Conservation (phyloP, 169 alveolate species). For the Eimeria necatrix region DNA sequence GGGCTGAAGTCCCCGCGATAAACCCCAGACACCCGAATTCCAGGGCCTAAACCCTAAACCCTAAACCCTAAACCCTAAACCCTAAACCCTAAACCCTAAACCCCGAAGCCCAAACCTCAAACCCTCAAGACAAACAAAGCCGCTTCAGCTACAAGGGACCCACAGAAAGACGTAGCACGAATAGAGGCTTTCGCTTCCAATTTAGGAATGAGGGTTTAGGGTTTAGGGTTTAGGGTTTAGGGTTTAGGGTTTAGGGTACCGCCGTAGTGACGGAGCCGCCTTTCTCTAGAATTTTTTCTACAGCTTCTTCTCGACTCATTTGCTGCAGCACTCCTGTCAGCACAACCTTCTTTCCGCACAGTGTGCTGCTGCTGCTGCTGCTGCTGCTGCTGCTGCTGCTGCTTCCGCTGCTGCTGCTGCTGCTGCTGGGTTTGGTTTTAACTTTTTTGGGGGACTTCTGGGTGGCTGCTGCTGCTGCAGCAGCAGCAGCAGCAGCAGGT, state of each 20-base stretch:
- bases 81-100: too few species aligned
- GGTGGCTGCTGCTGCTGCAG: constrained; percentile 33
- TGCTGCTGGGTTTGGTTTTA: neutral
- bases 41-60: too few species aligned
- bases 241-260: constrained; percentile 42
- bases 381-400: neutral
- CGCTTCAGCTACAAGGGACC: too few species aligned
- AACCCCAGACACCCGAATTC: too few species aligned
- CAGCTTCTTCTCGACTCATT: constrained; percentile 67
- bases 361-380: neutral
- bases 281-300: neutral
- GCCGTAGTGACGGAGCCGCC: constrained; percentile 77
- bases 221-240: constrained; percentile 20
- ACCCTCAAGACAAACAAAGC: too few species aligned
- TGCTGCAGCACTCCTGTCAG: constrained; percentile 76
- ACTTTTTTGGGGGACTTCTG: constrained; percentile 37
- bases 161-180: too few species aligned
- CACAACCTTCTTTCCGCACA: constrained; percentile 71
- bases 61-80: too few species aligned
- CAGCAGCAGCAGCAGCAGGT: constrained; percentile 37
- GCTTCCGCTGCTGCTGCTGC: constrained; percentile 18
- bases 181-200: too few species aligned
- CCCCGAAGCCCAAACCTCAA: too few species aligned
- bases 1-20: too few species aligned
- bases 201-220: neutral